Percentiles rank a stretch among this genome's conserved stretches.
These are phyloP conservation scores for Mycena albidolilacea DNA, from an alignment of 768 basidiomycete species.

Conservation along the genomic window DNA sequence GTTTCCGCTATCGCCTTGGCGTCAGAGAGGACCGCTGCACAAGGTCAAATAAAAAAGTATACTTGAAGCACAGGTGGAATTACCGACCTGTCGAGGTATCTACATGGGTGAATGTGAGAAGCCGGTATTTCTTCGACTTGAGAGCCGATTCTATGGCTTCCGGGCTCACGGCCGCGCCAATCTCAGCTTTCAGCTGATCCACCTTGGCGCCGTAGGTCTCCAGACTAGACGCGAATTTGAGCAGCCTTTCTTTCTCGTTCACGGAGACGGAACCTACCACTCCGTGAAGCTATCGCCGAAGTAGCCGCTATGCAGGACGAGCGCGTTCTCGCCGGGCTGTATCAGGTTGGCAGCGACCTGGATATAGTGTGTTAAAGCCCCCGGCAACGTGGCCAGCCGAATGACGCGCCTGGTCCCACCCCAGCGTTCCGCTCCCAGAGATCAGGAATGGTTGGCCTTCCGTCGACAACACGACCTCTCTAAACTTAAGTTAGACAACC, in stretches of 20 bases:
- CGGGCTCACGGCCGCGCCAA: slow-evolving; percentile 82
- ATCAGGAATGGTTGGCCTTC: slow-evolving; percentile 93
- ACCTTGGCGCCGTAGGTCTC: slow-evolving; percentile 92
- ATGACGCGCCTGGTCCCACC: slow-evolving; percentile 89
- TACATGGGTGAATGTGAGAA: slow-evolving; percentile 95
- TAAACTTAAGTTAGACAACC: slow-evolving; percentile 43
- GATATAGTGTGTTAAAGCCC: slow-evolving; percentile 20
- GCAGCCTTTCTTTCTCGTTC: neutral
- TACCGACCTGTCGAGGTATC: slow-evolving; percentile 87
- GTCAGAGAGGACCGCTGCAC: slow-evolving; percentile 85
- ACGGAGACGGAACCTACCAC: slow-evolving; percentile 66
- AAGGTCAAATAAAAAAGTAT: neutral
- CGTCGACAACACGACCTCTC: slow-evolving; percentile 84
- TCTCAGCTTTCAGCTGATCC: slow-evolving; percentile 83
- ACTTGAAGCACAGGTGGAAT: neutral
- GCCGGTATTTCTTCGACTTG: slow-evolving; percentile 85
- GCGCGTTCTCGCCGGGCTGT: slow-evolving; percentile 81
- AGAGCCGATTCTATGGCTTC: slow-evolving; percentile 78
- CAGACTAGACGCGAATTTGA: slow-evolving; percentile 63
- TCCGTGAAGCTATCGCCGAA: slow-evolving; percentile 94
- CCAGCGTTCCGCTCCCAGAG: slow-evolving; percentile 94
- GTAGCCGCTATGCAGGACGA: slow-evolving; percentile 93
- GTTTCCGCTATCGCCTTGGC: slow-evolving; percentile 82
- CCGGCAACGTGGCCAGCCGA: slow-evolving; percentile 16
- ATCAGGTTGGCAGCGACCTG: slow-evolving; percentile 93